Conservation (phyloP, 2,329 filamentous ascomycete species). For the Periconia digitata region DNA sequence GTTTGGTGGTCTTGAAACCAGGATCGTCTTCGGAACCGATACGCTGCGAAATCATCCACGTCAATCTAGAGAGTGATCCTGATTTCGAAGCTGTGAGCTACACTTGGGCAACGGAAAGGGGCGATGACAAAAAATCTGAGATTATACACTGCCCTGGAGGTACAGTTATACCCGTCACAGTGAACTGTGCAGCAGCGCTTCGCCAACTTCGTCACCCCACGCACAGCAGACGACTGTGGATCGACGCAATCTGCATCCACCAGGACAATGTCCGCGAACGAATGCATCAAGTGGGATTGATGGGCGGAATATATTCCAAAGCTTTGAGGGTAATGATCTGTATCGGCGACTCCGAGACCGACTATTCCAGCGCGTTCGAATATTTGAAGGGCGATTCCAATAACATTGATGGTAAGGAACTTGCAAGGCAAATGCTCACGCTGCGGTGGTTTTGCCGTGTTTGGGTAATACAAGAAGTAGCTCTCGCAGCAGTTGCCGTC, state of each 20-base stretch:
- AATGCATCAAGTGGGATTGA: slow-evolving; percentile 8
- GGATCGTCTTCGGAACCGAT: slow-evolving; percentile 8
- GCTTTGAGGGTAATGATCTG: neutral
- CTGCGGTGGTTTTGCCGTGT: neutral
- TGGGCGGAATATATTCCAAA: slow-evolving; percentile 10
- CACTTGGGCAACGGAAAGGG: slow-evolving; percentile 15
- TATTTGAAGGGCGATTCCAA: slow-evolving; percentile 3
- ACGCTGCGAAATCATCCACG: slow-evolving; percentile 14
- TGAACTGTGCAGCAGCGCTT: slow-evolving; percentile 14
- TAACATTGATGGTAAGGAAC: neutral
- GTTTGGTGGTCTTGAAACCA: slow-evolving; percentile 12
- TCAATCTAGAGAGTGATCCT: slow-evolving; percentile 16
- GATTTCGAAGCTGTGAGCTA: slow-evolving; percentile 24
- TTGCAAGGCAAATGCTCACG: neutral
- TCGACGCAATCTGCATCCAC: slow-evolving; percentile 12
- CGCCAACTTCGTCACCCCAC: slow-evolving; percentile 1
- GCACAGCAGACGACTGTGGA: neutral
- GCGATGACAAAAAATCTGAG: slow-evolving; percentile 4
- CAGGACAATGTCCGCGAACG: slow-evolving; percentile 7
- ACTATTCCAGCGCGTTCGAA: slow-evolving; percentile 1
- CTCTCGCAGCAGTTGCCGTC: slow-evolving; percentile 1
- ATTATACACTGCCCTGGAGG: slow-evolving; percentile 1
- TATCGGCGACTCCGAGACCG: neutral
- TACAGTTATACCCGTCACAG: slow-evolving; percentile 6
- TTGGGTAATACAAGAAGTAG: slow-evolving; percentile 8